Conservation (phyloP, 345 rosid genomes). For the Kandelia obovata region DNA sequence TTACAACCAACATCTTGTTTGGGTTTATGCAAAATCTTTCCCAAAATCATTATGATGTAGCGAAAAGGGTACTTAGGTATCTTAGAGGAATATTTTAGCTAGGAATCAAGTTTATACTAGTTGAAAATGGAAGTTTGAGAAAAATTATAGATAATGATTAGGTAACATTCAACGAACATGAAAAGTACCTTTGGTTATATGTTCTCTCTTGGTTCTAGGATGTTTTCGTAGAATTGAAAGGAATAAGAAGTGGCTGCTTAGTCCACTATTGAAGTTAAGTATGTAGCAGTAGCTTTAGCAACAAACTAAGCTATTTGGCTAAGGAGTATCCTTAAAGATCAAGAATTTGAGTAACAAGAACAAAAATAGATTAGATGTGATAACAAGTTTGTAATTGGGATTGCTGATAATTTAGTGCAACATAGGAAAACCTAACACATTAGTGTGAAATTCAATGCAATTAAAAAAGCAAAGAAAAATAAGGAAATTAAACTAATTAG, state of each 20-base stretch:
- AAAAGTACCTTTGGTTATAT: background rate
- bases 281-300: background rate
- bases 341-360: background rate
- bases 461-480: background rate
- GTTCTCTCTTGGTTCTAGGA: background rate
- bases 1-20: background rate
- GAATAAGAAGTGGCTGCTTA: conserved; percentile 4
- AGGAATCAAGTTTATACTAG: background rate
- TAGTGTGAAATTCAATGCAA: background rate
- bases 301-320: background rate
- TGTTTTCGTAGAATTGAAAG: background rate
- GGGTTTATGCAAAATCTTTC: background rate
- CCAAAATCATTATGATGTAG: background rate
- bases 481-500: background rate
- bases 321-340: background rate
- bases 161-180: background rate
- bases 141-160: background rate
- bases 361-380: background rate
- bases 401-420: background rate
- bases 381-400: background rate
- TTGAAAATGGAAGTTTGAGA: background rate
- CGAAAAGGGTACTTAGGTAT: background rate
- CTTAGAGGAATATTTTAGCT: background rate
- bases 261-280: background rate
- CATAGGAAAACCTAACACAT: background rate